These are phyloP conservation scores for Lenzites betulinus DNA, from an alignment of 768 basidiomycete genomes.

Conservation along the genomic window DNA sequence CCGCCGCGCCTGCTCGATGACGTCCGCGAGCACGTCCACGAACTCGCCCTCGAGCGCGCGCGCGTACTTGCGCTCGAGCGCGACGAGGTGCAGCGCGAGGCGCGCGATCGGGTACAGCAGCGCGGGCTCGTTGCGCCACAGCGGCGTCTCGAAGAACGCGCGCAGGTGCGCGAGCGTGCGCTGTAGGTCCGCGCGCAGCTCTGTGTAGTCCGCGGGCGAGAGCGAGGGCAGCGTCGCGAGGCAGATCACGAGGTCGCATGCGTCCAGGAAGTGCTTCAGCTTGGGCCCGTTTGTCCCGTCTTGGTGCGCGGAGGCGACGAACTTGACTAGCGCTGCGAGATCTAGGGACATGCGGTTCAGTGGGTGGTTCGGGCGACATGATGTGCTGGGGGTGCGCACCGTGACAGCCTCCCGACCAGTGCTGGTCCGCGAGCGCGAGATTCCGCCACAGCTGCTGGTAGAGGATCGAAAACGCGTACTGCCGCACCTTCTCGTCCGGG, in stretches of 20 bases:
- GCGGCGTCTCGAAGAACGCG: slow-evolving; percentile 13
- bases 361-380: not conserved
- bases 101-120: slow-evolving; percentile 18
- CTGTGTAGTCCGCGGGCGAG: not conserved
- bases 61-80: slow-evolving; percentile 10
- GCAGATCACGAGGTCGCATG: slow-evolving; percentile 19
- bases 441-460: slow-evolving; percentile 17
- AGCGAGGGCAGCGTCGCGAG: slow-evolving; percentile 13
- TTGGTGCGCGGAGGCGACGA: slow-evolving; percentile 1
- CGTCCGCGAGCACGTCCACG: slow-evolving; percentile 10
- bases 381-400: not conserved
- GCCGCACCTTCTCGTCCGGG: slow-evolving; percentile 3
- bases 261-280: slow-evolving; percentile 14
- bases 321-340: slow-evolving; percentile 4
- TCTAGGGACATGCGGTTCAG: slow-evolving; percentile 1
- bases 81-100: slow-evolving; percentile 16
- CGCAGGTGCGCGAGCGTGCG: slow-evolving; percentile 9
- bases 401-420: slow-evolving; percentile 3
- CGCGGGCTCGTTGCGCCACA: slow-evolving; percentile 8
- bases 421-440: slow-evolving; percentile 7
- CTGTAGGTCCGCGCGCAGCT: not conserved
- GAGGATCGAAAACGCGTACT: slow-evolving; percentile 15
- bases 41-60: slow-evolving; percentile 5
- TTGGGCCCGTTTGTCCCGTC: not conserved
- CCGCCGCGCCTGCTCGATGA: slow-evolving; percentile 6